Evolutionary conservation across 306 rosid genomes (phyloP), one percentile per base, ranked within the genome.

Genomic region (Echinosophora koreensis): DNA sequence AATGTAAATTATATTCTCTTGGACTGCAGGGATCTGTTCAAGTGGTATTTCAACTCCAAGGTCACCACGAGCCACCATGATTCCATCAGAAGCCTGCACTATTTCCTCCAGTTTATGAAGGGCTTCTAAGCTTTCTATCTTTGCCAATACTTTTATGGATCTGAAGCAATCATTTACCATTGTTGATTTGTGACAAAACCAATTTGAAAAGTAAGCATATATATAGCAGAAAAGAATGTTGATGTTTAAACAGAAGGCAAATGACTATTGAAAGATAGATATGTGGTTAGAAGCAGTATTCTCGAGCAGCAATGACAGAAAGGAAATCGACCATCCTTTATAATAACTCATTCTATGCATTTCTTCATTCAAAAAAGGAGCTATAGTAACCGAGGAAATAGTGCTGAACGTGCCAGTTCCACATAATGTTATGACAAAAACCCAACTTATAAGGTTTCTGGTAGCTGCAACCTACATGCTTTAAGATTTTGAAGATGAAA

Each of bases 21-120:
- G 92, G 55, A 90, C 88, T 4, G 82, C 32, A 4, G 92, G 95
- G 70, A 90, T 90, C 83, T 86, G 86, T 73, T 90, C 90, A 9
- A 90, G 89, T 12, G 95, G 95, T 74, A 88, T 76, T 80, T 90
- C 90, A 7, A 88, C 92, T 66, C 95, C 92, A 41, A 88, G 90
- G 81, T 90, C 92, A 54, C 88, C 92, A 15, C 92, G 86, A 17
- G 89, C 95, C 44, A 90, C 83, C 92, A 90, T 90, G 77, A 86
- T 84, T 73, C 96, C 96, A 71, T 88, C 92, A 9, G 90, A 90
- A 73, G 88, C 85, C 81, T 86, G 80, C n/a, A 88, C 74, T 15
- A 86, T 90, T 58, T 86, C 92, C 74, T 81, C 87, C 69, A 90
- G 66, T 44, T 86, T 88, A 70, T 83, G 82, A 61, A 90, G 88